Evolutionary conservation across 2,329 filamentous ascomycete species (phyloP), one percentile per base, ranked within the genome.

Genomic region (Trichoderma gracile): DNA sequence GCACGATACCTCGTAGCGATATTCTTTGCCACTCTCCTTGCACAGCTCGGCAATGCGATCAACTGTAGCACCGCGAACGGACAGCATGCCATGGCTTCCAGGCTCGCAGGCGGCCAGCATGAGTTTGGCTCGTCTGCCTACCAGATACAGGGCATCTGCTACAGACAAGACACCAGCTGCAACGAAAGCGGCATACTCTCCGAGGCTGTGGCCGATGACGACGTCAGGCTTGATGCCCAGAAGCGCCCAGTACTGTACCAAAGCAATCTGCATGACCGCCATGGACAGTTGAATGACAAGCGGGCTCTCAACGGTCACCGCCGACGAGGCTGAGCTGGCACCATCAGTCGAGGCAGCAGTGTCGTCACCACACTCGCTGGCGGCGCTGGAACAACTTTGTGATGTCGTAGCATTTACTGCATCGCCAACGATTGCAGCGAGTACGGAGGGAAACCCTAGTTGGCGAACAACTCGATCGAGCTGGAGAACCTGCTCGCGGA

Each of bases 131-230:
- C 91, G 84, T 62, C 80, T 75, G 50, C 90, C 90, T 27, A 93
- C 89, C 1, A 93, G 81, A 68, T 87, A 89, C 63, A 94, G 83
- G 72, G 89, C 86, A 73, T 92, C 89, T 69, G 85, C 86, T n/a
- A 85, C 86, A 17, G 88, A 90, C 23, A 92, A 79, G 19, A 92
- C 88, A 58, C 89, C 89, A 60, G 89, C 87, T 46, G 87, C 82
- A 71, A 90, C 83, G 8, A 92, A 40, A 90, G 79, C 70, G 1
- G 68, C 67, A 42, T 68, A 69, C 38, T 69, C 67, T 27, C 68
- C 68, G 6, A 69, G 65, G 40, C 88, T 90, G 74, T 86, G 85
- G 12, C 85, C 85, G 17, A 86, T 73, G 2, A 86, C 84, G 7
- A 78, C 84, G n/a, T 82, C 80, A 2, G 85, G 84, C 49, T 73